phyloP scores from a whole-genome alignment of 352 stramenopile species.

The Globisporangium viniferum region DNA sequence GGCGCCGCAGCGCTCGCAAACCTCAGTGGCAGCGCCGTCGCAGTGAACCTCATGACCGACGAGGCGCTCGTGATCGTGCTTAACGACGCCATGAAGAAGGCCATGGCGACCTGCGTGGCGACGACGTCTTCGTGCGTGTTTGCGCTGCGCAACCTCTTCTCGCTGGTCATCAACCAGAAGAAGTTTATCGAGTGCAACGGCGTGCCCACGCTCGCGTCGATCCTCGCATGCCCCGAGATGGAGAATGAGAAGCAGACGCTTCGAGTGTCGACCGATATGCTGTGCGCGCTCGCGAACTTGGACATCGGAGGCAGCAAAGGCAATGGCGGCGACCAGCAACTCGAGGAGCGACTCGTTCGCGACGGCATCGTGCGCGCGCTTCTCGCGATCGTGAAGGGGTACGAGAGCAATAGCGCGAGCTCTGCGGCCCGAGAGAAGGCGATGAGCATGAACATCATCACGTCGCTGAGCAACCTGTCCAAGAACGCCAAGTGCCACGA shows the following conservation, averaged over 20 bases:
- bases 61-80: slow-evolving; percentile 42
- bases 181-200: slow-evolving; percentile 63
- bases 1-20: slow-evolving; percentile 63
- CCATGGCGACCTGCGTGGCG: slow-evolving; percentile 48
- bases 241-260: slow-evolving; percentile 42
- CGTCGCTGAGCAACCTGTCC: slow-evolving; percentile 64
- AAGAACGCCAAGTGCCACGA: slow-evolving; percentile 60
- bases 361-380: slow-evolving; percentile 72
- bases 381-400: slow-evolving; percentile 50
- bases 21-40: slow-evolving; percentile 43
- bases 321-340: slow-evolving; percentile 16
- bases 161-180: slow-evolving; percentile 46
- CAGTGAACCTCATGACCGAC: slow-evolving; percentile 64
- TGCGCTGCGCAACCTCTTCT: slow-evolving; percentile 72
- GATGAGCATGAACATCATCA: slow-evolving; percentile 61
- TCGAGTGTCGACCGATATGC: slow-evolving; percentile 55
- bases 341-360: slow-evolving; percentile 67
- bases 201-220: slow-evolving; percentile 57
- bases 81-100: slow-evolving; percentile 69
- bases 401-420: slow-evolving; percentile 18
- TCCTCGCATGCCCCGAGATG: slow-evolving; percentile 51
- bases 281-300: slow-evolving; percentile 63
- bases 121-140: slow-evolving; percentile 64
- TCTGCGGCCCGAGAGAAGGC: slow-evolving; percentile 27
- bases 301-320: slow-evolving; percentile 9